Evolutionary conservation across 805 yeast species (phyloP).

Genomic region (Candida ipomoeae): DNA sequence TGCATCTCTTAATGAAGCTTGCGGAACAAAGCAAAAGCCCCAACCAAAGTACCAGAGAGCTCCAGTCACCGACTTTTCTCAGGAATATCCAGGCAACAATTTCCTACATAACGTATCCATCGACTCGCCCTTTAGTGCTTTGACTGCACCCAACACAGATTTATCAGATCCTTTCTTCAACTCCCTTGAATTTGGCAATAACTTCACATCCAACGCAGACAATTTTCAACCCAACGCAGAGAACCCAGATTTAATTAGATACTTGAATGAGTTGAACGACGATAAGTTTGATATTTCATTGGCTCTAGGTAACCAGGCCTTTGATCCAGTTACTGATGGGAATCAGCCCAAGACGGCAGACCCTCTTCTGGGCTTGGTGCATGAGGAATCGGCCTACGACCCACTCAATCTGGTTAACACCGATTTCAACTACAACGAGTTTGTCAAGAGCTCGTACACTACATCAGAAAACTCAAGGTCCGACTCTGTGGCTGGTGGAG

Average conservation of each 20-base stretch:
- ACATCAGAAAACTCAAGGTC: constrained; percentile 19
- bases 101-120: neutral
- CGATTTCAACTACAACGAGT: constrained; percentile 37
- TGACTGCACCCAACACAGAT: constrained; percentile 1
- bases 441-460: constrained; percentile 30
- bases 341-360: constrained; percentile 24
- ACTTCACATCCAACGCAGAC: neutral
- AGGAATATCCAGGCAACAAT: constrained; percentile 7
- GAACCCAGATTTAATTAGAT: neutral
- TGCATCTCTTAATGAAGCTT: constrained; percentile 67
- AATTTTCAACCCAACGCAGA: neutral
- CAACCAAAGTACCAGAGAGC: constrained; percentile 45
- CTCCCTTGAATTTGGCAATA: neutral
- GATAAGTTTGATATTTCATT: constrained; percentile 51
- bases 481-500: constrained; percentile 13
- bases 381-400: constrained; percentile 57
- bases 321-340: constrained; percentile 9
- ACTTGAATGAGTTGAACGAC: constrained; percentile 30
- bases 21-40: constrained; percentile 73
- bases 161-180: constrained; percentile 1
- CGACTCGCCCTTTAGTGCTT: constrained; percentile 1
- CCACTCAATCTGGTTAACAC: constrained; percentile 35
- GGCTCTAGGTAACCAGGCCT: constrained; percentile 38
- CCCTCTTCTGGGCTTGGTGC: constrained; percentile 42
- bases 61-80: constrained; percentile 4